Percentiles rank a stretch among this genome's conserved stretches.
Evolutionary conservation across 495 filamentous ascomycete genomes (phyloP).

Genomic region (Neurospora sp.): DNA sequence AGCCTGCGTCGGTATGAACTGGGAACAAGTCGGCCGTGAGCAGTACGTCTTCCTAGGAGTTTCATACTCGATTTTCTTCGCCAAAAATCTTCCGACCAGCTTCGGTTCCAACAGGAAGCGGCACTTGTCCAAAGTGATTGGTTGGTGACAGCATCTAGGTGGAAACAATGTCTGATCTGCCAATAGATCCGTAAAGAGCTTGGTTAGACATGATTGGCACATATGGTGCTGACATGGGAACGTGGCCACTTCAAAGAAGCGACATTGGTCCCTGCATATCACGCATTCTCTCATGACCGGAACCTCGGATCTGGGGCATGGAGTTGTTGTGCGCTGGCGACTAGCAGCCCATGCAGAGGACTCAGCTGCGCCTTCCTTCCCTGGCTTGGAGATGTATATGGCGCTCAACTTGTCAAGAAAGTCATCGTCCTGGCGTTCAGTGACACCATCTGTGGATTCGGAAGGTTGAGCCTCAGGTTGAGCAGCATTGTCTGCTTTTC

Average conservation of each 20-base stretch:
- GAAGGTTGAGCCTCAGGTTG: too few species aligned
- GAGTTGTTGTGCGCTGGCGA: background rate
- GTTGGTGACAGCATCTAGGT: conserved; percentile 39
- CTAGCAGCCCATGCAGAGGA: conserved; percentile 10
- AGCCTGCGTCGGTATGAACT: conserved; percentile 28
- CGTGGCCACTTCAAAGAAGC: conserved; percentile 2
- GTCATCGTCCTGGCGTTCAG: too few species aligned
- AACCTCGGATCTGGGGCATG: background rate
- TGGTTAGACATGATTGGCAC: conserved; percentile 33
- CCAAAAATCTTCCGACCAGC: conserved; percentile 21
- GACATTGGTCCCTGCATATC: conserved; percentile 7
- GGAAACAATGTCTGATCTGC: conserved; percentile 42
- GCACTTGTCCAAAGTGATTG: conserved; percentile 25
- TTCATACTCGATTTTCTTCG: conserved; percentile 36
- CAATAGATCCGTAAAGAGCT: conserved; percentile 30
- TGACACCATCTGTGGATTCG: too few species aligned
- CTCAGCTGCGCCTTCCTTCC: background rate
- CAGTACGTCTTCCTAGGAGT: conserved; percentile 42
- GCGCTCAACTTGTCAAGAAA: background rate
- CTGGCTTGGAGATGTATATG: background rate
- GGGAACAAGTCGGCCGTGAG: conserved; percentile 27
- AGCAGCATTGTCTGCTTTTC: too few species aligned
- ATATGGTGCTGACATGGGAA: conserved; percentile 35
- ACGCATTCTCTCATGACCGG: background rate
- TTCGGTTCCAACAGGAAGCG: conserved; percentile 20